Percentiles rank a stretch among this genome's conserved stretches.
phyloP scores from a whole-genome alignment of 2,329 filamentous ascomycete genomes.

The Coleophoma eucalyptorum region DNA sequence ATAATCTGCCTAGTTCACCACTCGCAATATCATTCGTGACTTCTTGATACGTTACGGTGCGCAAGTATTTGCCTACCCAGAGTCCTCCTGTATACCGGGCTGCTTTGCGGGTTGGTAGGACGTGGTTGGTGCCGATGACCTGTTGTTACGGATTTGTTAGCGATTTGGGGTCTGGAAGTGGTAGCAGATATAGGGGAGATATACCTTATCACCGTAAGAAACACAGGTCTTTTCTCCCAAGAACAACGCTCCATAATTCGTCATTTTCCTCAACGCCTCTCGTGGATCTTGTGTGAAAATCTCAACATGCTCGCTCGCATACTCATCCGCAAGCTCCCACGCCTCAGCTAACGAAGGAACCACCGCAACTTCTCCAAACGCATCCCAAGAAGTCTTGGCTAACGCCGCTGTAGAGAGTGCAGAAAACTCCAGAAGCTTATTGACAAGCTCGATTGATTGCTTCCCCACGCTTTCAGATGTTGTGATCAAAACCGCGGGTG shows the following conservation, averaged over 20 bases:
- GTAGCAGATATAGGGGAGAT: not conserved
- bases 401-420: constrained; percentile 37
- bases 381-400: constrained; percentile 38
- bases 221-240: constrained; percentile 49
- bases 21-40: constrained; percentile 38
- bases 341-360: constrained; percentile 37
- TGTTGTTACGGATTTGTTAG: constrained; percentile 11
- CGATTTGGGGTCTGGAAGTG: not conserved
- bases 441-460: constrained; percentile 32
- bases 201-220: constrained; percentile 48
- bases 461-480: constrained; percentile 35
- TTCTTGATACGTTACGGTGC: constrained; percentile 50
- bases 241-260: constrained; percentile 45
- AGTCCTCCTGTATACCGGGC: constrained; percentile 47
- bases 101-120: constrained; percentile 44
- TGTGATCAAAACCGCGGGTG: constrained; percentile 46
- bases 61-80: constrained; percentile 51
- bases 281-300: constrained; percentile 42
- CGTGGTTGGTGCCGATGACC: constrained; percentile 52
- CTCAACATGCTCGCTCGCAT: constrained; percentile 48
- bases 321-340: constrained; percentile 41
- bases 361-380: constrained; percentile 42
- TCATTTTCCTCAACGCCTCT: constrained; percentile 46
- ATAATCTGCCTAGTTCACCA: constrained; percentile 43
- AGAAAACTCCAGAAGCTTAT: constrained; percentile 29